Evolutionary conservation across 495 filamentous ascomycete genomes (phyloP), one percentile per base, ranked within the genome.

Genomic region (Daldinia vernicosa): DNA sequence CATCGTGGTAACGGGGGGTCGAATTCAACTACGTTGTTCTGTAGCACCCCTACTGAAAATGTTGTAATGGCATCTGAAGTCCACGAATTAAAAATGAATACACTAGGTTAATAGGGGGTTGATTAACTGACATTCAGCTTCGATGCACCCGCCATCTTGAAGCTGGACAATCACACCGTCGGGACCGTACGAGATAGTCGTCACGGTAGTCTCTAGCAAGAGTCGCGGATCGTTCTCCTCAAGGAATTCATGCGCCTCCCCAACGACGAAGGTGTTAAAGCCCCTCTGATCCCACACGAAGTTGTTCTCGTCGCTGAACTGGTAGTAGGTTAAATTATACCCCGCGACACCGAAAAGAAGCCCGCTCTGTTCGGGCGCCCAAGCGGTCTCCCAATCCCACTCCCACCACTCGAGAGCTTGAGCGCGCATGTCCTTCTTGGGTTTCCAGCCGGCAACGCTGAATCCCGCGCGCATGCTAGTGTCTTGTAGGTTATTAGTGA

Each of bases 261-360:
- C 82, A 22, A 85, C 78, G 55, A 93, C 84, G 47, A 89, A 86
- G 39, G 81, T 73, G 73, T 87, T 90, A 78, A 88, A 93, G n/a
- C 91, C 91, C 3, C 88, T 83, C 39, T 85, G 84, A 75, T 93
- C 91, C 63, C 82, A 80, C 26, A 91, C 89, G 64, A 86, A 89
- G 76, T 92, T 89, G 74, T 92, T 92, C 32, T 82, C 83, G 9
- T 87, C 84, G 40, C 79, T 81, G 67, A 66, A 77, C 57, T 79
- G 78, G 74, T 80, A 80, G 56, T 77, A 82, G 0, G 78, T 78
- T 22, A 75, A 60, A 54, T 80, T 80, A 59, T 79, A 79, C 11
- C 73, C 75, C 6, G 77, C 54, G 37, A 79, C 62, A 6, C 77
- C 77, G 63, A 73, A 79, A 32, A 77, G 9, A 19, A 76, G 64